Percentiles rank a stretch among this genome's conserved stretches.
Conservation (phyloP, 1,284 basidiomycete species). For the Boletus sp. region DNA sequence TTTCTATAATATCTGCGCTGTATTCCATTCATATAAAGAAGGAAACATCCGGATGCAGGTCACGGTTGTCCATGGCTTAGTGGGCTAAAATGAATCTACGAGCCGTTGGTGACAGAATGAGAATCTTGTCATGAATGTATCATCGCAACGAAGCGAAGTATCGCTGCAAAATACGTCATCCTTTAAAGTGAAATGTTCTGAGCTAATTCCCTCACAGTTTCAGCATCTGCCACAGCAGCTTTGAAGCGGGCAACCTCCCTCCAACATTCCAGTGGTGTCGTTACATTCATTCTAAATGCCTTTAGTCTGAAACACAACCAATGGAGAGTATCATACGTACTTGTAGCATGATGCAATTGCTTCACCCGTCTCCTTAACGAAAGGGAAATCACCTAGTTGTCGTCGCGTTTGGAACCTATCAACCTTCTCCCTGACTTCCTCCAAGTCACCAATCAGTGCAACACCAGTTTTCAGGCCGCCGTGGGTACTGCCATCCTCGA, state of each 20-base stretch:
- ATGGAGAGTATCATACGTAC: slow-evolving; percentile 35
- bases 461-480: slow-evolving; percentile 57
- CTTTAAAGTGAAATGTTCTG: slow-evolving; percentile 5
- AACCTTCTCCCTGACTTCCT: slow-evolving; percentile 66
- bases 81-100: background rate
- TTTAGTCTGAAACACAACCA: slow-evolving; percentile 4
- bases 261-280: slow-evolving; percentile 72
- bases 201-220: slow-evolving; percentile 45
- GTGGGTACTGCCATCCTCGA: slow-evolving; percentile 31
- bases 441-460: slow-evolving; percentile 64
- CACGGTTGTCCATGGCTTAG: no score
- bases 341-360: slow-evolving; percentile 70
- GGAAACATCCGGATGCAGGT: no score
- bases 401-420: slow-evolving; percentile 65
- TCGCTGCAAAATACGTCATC: slow-evolving; percentile 21
- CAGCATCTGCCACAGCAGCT: slow-evolving; percentile 60
- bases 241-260: slow-evolving; percentile 73
- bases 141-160: slow-evolving; percentile 30
- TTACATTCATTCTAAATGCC: slow-evolving; percentile 49
- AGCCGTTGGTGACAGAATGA: background rate
- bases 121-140: slow-evolving; percentile 6
- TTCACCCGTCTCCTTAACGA: slow-evolving; percentile 54
- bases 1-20: slow-evolving; percentile 1
- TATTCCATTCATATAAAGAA: no score
- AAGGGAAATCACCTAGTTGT: slow-evolving; percentile 51